phyloP scores from a whole-genome alignment of 208 protist species.

The Leishmania amazonensis region DNA sequence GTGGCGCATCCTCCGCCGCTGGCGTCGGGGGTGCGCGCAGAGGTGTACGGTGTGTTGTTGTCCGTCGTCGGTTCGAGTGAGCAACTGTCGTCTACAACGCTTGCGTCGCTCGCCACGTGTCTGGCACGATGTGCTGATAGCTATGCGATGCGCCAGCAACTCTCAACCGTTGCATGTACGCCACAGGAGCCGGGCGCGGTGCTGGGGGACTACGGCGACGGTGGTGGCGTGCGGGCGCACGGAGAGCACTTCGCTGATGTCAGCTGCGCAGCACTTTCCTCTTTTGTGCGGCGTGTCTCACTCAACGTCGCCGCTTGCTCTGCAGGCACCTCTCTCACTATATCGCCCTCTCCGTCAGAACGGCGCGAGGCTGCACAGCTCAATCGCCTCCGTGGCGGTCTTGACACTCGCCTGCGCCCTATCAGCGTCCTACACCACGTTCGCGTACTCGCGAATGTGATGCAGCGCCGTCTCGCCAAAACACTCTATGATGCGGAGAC shows the following conservation, averaged over 20 bases:
- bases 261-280: not conserved
- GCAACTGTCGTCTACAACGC: slow-evolving; percentile 42
- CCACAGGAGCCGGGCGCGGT: not conserved
- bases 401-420: slow-evolving; percentile 29
- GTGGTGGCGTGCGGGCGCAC: not conserved
- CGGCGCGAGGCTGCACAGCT: slow-evolving; percentile 14
- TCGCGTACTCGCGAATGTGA: slow-evolving; percentile 44
- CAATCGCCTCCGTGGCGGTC: slow-evolving; percentile 22
- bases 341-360: slow-evolving; percentile 12
- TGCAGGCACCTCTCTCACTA: not conserved
- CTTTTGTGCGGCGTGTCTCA: slow-evolving; percentile 2
- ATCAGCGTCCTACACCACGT: slow-evolving; percentile 52
- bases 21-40: slow-evolving; percentile 19
- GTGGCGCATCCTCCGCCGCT: slow-evolving; percentile 21
- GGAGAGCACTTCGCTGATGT: not conserved
- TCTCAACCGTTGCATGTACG: slow-evolving; percentile 3
- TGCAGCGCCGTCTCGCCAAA: slow-evolving; percentile 43
- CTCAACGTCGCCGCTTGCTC: no score
- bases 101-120: slow-evolving; percentile 48
- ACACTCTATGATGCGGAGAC: slow-evolving; percentile 14
- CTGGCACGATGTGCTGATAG: slow-evolving; percentile 52
- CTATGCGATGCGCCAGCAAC: slow-evolving; percentile 30
- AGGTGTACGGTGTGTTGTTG: slow-evolving; percentile 50
- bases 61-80: slow-evolving; percentile 52
- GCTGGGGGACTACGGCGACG: not conserved